Evolutionary conservation across 805 yeast genomes (phyloP), one percentile per base, ranked within the genome.

Genomic region (Saccharomyces paradoxus): DNA sequence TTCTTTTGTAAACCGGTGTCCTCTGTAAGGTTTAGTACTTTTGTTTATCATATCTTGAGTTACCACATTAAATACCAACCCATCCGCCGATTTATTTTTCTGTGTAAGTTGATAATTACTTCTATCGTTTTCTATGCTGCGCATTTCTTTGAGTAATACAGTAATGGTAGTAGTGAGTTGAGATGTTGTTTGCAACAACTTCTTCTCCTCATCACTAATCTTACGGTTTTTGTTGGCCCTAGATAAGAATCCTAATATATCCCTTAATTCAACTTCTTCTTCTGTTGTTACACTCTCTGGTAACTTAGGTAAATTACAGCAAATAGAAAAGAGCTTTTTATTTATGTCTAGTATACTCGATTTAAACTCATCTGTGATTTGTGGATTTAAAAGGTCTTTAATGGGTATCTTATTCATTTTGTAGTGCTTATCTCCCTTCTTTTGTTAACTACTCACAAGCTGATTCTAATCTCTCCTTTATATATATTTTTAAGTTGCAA

Each of bases 361-460:
- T 29, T 51, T 49, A 24, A 54, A 24, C 26, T 41, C 32, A 2
- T 50, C 55, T 17, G 32, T 50, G 9, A 55, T 46, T n/a, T 55
- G 46, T 30, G 62, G 60, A 52, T 64, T 64, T 41, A 64, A 48
- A 37, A 64, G 55, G 5, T 51, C 52, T 24, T 55, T 49, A 7
- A 64, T 63, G 8, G 60, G 59, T 17, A 64, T 62, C 50, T 54
- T 59, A 47, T 57, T 59, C 64, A 61, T 61, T 48, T 17, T 5
- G 12, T 37, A 2, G 17, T 17, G 44, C 24, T 37, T 37, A 37
- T 37, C 44, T 21, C 8, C 44, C 17, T 9, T 37, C 4, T 37
- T 37, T 37, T 37, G 12, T 37, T 37, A 12, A 24, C 24, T 8
- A 21, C 24, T 21, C 4, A 9, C 7, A 37, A 2, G 44, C 24